Base-by-base conservation (phyloP, 1,284 basidiomycete genomes). In the Tylopilus orsonianus region DNA sequence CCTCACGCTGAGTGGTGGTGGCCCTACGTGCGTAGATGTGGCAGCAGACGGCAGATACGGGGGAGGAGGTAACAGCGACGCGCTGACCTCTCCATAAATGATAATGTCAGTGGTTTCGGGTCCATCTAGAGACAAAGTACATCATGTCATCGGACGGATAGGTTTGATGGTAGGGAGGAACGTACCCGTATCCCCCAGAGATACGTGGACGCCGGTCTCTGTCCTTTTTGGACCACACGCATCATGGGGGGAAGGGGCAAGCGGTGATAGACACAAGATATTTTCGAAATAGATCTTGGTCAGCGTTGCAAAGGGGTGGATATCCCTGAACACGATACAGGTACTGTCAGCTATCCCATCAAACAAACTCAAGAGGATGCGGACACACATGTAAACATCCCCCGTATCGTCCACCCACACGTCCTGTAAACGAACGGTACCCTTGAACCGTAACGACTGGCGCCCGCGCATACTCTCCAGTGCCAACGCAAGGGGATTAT, bases 401-500 rank as follows among this genome's bases (percentile, higher is more conserved):
- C 76, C 79, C 41, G 71, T 72, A 46, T 74, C 74, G 60, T 90
- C 87, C 41, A 83, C 64, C 68, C 77, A 81, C 0, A 85, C 61
- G 34, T 83, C 78, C 24, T 69, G 62, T 37, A 87, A 60, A 29
- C 70, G 71, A 20, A 79, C 72, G 1, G 72, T 72, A 1, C 80
- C 83, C 42, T 81, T 68, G 49, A 87, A 76, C 29, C 78, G 73
- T 19, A 90, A 67, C 26, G 75, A 77, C 1, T 82, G 83, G 30
- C 85, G 69, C n/a, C 87, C 85, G 37, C 85, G 83, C 85, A 90
- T 87, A 65, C 80, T 87, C 67, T 90, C 87, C 44, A 90, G 60
- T 0, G 85, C 83, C 22, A 90, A 65, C 1, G 87, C 83, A 9
- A 90, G 71, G 0, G 83, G 82, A 50, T 85, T 87, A 44, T 83